Evolutionary conservation across 2,329 filamentous ascomycete species (phyloP).

Genomic region (Talaromyces islandicus): DNA sequence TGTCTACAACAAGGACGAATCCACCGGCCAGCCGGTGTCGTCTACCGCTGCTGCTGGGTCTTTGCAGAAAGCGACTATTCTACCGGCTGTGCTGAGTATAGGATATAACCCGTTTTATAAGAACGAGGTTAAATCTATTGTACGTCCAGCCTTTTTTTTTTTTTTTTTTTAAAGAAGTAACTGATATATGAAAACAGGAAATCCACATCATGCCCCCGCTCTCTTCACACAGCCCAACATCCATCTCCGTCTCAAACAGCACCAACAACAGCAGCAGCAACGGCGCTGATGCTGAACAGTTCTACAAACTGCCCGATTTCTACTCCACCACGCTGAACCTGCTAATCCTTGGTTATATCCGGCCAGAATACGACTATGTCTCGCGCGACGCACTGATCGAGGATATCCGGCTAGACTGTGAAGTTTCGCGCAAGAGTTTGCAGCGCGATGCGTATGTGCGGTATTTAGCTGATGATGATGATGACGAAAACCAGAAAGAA

Average conservation of each 20-base stretch:
- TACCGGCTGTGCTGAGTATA: slow-evolving; percentile 88
- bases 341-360: slow-evolving; percentile 77
- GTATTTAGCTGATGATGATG: slow-evolving; percentile 41
- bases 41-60: slow-evolving; percentile 9
- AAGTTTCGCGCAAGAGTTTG: slow-evolving; percentile 71
- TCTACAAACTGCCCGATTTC: slow-evolving; percentile 60
- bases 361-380: slow-evolving; percentile 83
- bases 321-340: slow-evolving; percentile 77
- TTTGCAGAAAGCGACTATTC: slow-evolving; percentile 41
- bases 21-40: slow-evolving; percentile 9
- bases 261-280: neutral
- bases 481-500: slow-evolving; percentile 25
- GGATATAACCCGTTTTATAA: slow-evolving; percentile 98
- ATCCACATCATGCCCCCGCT: slow-evolving; percentile 83
- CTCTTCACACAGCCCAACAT: slow-evolving; percentile 32
- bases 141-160: slow-evolving; percentile 16
- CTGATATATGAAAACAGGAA: slow-evolving; percentile 44
- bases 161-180: neutral
- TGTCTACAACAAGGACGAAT: slow-evolving; percentile 15
- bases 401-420: slow-evolving; percentile 85
- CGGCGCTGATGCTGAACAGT: slow-evolving; percentile 12
- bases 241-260: slow-evolving; percentile 5
- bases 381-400: slow-evolving; percentile 74
- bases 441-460: slow-evolving; percentile 54
- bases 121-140: slow-evolving; percentile 75